Evolutionary conservation across 164 flowering plant genomes (phyloP).

Genomic region (Stephania japonica): DNA sequence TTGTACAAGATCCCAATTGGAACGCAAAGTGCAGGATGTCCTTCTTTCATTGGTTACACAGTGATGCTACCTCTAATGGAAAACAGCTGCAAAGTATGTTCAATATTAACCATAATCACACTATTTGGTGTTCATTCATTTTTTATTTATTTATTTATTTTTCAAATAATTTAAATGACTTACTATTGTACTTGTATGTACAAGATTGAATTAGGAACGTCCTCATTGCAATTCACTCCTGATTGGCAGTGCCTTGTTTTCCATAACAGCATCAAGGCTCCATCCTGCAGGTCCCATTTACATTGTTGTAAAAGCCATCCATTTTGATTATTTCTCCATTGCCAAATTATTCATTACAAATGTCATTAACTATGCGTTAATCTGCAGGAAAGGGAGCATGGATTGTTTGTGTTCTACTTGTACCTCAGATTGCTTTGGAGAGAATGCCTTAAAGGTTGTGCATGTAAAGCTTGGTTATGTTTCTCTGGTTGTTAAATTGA

Average conservation of each 20-base stretch:
- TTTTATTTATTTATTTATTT: neutral
- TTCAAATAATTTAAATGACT: neutral
- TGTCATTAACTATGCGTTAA: slow-evolving; percentile 5
- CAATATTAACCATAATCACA: neutral
- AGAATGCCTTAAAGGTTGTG: slow-evolving; percentile 65
- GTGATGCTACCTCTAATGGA: slow-evolving; percentile 34
- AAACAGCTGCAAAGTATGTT: slow-evolving; percentile 47
- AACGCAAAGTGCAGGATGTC: slow-evolving; percentile 40
- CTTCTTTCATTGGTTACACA: slow-evolving; percentile 67
- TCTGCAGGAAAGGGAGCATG: slow-evolving; percentile 48
- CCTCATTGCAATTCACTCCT: slow-evolving; percentile 66
- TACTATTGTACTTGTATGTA: slow-evolving; percentile 12
- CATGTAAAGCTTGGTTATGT: slow-evolving; percentile 61
- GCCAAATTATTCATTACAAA: neutral
- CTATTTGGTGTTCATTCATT: too few relatives aligned
- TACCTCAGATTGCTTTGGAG: slow-evolving; percentile 37
- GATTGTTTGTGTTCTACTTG: slow-evolving; percentile 65
- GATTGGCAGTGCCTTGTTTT: slow-evolving; percentile 65
- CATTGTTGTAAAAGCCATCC: slow-evolving; percentile 2
- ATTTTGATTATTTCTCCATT: neutral
- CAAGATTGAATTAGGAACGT: slow-evolving; percentile 50
- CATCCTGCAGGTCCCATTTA: slow-evolving; percentile 73
- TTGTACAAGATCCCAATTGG: slow-evolving; percentile 45
- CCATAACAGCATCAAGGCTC: slow-evolving; percentile 48
- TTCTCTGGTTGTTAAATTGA: slow-evolving; percentile 46